Evolutionary conservation across 495 filamentous ascomycete species (phyloP), one percentile per base, ranked within the genome.

Genomic region (Aspergillus baeticus): DNA sequence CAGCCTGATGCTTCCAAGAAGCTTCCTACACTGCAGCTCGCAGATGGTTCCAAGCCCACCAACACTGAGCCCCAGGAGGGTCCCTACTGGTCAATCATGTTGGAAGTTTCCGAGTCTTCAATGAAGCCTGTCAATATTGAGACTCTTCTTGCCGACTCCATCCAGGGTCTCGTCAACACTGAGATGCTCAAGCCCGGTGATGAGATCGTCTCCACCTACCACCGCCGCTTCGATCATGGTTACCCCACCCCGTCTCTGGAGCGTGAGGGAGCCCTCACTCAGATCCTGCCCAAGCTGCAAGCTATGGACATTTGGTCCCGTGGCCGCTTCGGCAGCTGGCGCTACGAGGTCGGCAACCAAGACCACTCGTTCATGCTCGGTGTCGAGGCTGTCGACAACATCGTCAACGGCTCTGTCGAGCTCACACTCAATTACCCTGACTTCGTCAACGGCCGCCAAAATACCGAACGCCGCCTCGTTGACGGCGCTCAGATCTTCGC

Each of bases 81-180:
- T 15, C 94, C 94, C 8, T 99, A 99, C 85, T 99, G 94, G 94
- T 97, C 93, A 55, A 94, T 99, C 81, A 99, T 99, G 94, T 77
- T 99, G 69, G 94, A 99, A 77, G 88, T 98, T 51, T 97, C 95
- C 41, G 92, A 98, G 73, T 97, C 94, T 37, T 84, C 84, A 63
- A 84, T 96, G 88, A 99, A 99, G 83, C 88, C 91, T 13, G 89
- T 97, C 26, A 84, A 98, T 76, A 73, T 86, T 63, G 83, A 82
- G 48, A 96, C 84, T 65, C 75, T 99, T 58, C 79, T 99, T 58
- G 79, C 78, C 61, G 93, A 98, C 66, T 93, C 84, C 64, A 98
- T 99, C 76, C 88, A 93, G 77, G 94, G 94, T 68, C 88, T 98
- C 44, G 78, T 99, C 83, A 96, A 96, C 83, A 98, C 94, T 23